phyloP scores from a whole-genome alignment of 306 rosid genomes.

The Gynostemma pentaphyllum region DNA sequence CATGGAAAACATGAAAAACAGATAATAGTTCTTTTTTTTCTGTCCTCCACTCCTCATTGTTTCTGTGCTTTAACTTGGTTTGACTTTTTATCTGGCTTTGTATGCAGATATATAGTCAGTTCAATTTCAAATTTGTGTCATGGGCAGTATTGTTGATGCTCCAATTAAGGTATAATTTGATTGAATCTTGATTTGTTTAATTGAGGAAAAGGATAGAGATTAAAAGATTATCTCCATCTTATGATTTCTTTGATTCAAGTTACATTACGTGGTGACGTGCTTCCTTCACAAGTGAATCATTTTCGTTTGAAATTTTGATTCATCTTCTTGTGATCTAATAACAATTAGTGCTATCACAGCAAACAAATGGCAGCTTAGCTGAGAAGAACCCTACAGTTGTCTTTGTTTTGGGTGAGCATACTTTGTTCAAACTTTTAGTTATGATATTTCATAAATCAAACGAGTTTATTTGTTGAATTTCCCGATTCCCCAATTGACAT shows the following conservation, averaged over 20 bases:
- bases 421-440: background rate
- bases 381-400: constrained; percentile 73
- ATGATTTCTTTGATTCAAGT: background rate
- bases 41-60: background rate
- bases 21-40: background rate
- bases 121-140: constrained; percentile 27
- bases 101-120: constrained; percentile 27
- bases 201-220: background rate
- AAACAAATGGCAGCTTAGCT: constrained; percentile 34
- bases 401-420: constrained; percentile 82
- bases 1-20: background rate
- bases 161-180: constrained; percentile 39
- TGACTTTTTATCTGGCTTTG: constrained; percentile 4
- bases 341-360: constrained; percentile 27
- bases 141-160: constrained; percentile 68
- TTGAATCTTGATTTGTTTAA: constrained; percentile 7
- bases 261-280: background rate
- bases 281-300: background rate
- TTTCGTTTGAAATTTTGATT: background rate
- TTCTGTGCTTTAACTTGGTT: background rate
- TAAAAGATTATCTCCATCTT: background rate
- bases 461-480: background rate
- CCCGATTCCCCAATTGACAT: background rate
- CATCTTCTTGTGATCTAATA: background rate
- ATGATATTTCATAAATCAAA: background rate